Evolutionary conservation across 2,329 filamentous ascomycete genomes (phyloP), one percentile per base, ranked within the genome.

Genomic region (Ambrosiella cleistominuta): DNA sequence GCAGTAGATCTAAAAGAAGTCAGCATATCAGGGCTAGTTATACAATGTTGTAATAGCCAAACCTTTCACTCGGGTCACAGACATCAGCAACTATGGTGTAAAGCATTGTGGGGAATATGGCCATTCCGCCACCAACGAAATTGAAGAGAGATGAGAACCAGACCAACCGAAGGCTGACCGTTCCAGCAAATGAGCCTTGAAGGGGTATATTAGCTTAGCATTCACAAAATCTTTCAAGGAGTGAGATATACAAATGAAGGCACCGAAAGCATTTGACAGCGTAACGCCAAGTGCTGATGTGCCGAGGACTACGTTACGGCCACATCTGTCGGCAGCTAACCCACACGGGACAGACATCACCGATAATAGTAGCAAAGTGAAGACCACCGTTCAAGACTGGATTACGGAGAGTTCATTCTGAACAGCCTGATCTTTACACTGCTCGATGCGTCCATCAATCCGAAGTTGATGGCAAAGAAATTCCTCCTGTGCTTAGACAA

Each of bases 391-490:
- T 61, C 63, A 64, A 3, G 63, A 63, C 15, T 47, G 49, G 4
- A 64, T 60, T 4, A 63, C 27, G 4, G 63, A 63, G 40, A 64
- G 57, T 57, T 64, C 63, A 1, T 62, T 50, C 62, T 64, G 63
- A 8, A 64, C 62, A 4, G 36, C 52, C n/a, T 44, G 54, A n/a
- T 59, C 59, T 57, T 64, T 64, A 56, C 63, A 64, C 7, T 58
- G 52, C 7, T 7, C 40, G 7, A 42, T 50, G 6, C 13, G n/a
- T 1, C 59, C 59, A 9, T 51, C 13, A 3, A 42, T 8, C 15
- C 42, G 12, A 37, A 52, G 50, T 36, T 44, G 36, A 12, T 40
- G 37, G 47, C 59, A 61, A 4, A 61, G 59, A 52, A 61, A 61
- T 39, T 61, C 59, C n/a, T 61, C 59, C 36, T 56, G 45, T 7